Percentiles rank a stretch among this genome's conserved stretches.
Conservation (phyloP, 371 early-diverging fungal genomes). For the Basidiobolus meristosporus region DNA sequence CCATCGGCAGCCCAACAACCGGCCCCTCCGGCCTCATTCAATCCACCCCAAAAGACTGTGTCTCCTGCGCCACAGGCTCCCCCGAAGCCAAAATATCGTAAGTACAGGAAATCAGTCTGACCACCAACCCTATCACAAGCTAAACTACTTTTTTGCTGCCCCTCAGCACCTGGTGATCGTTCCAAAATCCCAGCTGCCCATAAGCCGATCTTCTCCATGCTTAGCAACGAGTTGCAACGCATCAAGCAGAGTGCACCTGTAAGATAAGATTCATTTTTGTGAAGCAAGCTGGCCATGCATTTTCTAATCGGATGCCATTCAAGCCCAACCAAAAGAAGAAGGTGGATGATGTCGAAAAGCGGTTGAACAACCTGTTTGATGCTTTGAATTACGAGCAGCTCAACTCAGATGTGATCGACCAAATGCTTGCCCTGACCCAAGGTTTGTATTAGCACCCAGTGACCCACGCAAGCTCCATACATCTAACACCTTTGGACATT, state of each 20-base stretch:
- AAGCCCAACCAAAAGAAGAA: slow-evolving; percentile 44
- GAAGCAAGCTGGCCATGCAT: too few species aligned
- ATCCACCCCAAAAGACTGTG: slow-evolving; percentile 7
- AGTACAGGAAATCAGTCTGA: slow-evolving; percentile 4
- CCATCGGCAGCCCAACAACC: slow-evolving; percentile 6
- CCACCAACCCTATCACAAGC: not conserved
- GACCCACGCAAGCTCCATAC: too few species aligned
- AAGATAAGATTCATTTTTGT: slow-evolving; percentile 6
- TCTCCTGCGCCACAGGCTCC: slow-evolving; percentile 15
- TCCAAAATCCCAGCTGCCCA: slow-evolving; percentile 53
- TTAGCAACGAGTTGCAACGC: slow-evolving; percentile 19
- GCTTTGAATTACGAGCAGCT: slow-evolving; percentile 52
- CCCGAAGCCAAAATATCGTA: slow-evolving; percentile 18
- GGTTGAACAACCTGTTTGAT: slow-evolving; percentile 47
- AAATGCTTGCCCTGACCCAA: slow-evolving; percentile 29
- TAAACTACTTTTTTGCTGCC: not conserved
- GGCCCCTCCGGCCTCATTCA: not conserved
- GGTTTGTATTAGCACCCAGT: slow-evolving; percentile 15
- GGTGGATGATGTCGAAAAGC: slow-evolving; percentile 54
- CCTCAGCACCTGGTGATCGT: slow-evolving; percentile 46
- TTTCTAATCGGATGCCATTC: not conserved
- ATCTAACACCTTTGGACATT: too few species aligned
- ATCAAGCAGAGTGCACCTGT: slow-evolving; percentile 27
- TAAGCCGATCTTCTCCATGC: slow-evolving; percentile 25
- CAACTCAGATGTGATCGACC: slow-evolving; percentile 21